Percentiles rank a stretch among this genome's conserved stretches.
phyloP scores from a whole-genome alignment of 2,329 filamentous ascomycete genomes.

The Aspergillus texensis region DNA sequence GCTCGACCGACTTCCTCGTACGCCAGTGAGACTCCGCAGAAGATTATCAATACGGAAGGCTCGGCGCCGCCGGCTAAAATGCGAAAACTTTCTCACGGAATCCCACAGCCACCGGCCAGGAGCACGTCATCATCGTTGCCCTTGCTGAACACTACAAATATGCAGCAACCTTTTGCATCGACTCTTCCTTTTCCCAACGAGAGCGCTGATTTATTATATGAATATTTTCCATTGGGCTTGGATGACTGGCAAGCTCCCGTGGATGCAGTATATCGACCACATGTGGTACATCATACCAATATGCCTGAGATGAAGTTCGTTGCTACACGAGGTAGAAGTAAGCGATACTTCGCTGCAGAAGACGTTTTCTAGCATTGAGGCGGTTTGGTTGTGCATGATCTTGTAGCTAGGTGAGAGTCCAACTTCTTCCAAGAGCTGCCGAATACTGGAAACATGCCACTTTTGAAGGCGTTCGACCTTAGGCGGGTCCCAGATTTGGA shows the following conservation, averaged over 20 bases:
- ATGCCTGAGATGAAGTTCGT: slow-evolving; percentile 72
- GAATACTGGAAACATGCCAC: background rate
- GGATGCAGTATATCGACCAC: slow-evolving; percentile 85
- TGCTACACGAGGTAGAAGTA: slow-evolving; percentile 66
- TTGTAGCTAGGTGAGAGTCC: slow-evolving; percentile 9
- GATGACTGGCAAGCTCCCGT: slow-evolving; percentile 92
- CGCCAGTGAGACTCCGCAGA: slow-evolving; percentile 30
- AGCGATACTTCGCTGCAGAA: slow-evolving; percentile 73
- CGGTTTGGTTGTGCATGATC: slow-evolving; percentile 11
- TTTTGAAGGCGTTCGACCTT: background rate
- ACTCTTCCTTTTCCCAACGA: slow-evolving; percentile 57
- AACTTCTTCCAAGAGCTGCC: background rate
- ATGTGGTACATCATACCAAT: slow-evolving; percentile 86
- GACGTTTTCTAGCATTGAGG: slow-evolving; percentile 36
- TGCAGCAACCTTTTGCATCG: slow-evolving; percentile 58
- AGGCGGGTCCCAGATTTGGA: background rate
- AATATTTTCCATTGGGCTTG: slow-evolving; percentile 89
- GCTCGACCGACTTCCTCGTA: slow-evolving; percentile 25
- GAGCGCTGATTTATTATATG: slow-evolving; percentile 81
- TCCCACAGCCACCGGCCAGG: slow-evolving; percentile 32
- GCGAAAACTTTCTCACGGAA: slow-evolving; percentile 39
- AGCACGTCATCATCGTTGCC: slow-evolving; percentile 37
- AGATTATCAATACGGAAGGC: slow-evolving; percentile 30
- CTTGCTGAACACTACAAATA: slow-evolving; percentile 33
- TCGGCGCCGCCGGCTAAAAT: slow-evolving; percentile 42